Evolutionary conservation across 768 basidiomycete species (phyloP).

Genomic region (Termitomyces sp.): DNA sequence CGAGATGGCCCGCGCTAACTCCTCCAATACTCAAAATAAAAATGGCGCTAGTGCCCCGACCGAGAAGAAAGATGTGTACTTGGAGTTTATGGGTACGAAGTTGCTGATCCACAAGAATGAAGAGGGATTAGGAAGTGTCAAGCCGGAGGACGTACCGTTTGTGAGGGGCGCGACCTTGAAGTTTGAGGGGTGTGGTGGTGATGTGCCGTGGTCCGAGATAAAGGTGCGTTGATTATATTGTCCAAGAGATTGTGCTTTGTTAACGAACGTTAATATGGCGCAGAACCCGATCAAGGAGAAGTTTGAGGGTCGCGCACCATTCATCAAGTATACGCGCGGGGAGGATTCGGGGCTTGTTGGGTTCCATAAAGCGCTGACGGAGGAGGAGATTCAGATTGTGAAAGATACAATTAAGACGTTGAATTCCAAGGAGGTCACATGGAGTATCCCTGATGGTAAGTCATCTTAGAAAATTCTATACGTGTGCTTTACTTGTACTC

Average conservation of each 20-base stretch:
- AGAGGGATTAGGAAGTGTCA: constrained; percentile 60
- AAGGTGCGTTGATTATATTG: constrained; percentile 30
- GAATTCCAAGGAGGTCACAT: constrained; percentile 60
- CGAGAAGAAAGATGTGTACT: constrained; percentile 53
- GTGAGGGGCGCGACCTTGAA: constrained; percentile 51
- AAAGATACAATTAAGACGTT: constrained; percentile 63
- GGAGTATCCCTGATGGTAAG: constrained; percentile 62
- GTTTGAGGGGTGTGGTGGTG: constrained; percentile 56
- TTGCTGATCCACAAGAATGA: constrained; percentile 62
- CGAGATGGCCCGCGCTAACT: constrained; percentile 47
- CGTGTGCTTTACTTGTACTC: neutral
- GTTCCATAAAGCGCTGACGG: constrained; percentile 63
- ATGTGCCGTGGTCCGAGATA: constrained; percentile 45
- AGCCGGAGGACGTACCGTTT: constrained; percentile 54
- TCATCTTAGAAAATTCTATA: constrained; percentile 1
- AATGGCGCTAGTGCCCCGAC: constrained; percentile 21
- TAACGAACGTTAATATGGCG: neutral
- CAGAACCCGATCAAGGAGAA: constrained; percentile 47
- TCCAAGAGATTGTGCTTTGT: neutral
- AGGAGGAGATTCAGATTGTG: constrained; percentile 70
- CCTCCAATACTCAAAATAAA: constrained; percentile 19
- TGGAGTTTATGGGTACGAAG: constrained; percentile 74
- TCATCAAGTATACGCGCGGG: constrained; percentile 46
- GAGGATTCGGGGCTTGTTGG: constrained; percentile 50
- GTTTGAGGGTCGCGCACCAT: constrained; percentile 47